A percentile compares a stretch with the other conserved stretches of the same genome.
These are phyloP conservation scores for Fagopyrum esculentum DNA, from an alignment of 148 eudicot species.

Conservation along the genomic window DNA sequence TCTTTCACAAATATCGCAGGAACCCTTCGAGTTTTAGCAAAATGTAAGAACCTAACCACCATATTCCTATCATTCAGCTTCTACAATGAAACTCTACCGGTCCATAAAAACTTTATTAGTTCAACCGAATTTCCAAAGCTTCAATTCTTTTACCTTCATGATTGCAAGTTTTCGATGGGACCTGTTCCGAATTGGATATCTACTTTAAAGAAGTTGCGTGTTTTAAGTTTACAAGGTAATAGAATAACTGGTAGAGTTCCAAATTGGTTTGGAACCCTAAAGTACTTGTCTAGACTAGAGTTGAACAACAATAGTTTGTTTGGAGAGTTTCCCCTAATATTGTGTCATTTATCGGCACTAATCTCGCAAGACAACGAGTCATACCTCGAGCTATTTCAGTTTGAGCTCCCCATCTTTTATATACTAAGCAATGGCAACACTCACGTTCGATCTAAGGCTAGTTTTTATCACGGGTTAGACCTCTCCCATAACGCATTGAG, in stretches of 20 bases:
- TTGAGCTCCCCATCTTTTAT: background rate
- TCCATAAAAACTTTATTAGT: background rate
- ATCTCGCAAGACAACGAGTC: background rate
- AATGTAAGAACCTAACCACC: slow-evolving; percentile 5
- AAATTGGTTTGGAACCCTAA: background rate
- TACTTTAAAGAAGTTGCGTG: background rate
- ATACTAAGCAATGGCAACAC: background rate
- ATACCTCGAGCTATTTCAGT: background rate
- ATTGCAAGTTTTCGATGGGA: background rate
- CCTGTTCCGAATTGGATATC: background rate
- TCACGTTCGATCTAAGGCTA: background rate
- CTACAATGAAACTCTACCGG: background rate
- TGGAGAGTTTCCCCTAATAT: background rate
- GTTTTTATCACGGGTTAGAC: background rate
- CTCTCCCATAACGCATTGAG: background rate
- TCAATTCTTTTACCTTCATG: background rate
- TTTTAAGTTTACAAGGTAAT: background rate
- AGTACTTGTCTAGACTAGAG: background rate
- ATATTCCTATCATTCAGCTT: slow-evolving; percentile 2
- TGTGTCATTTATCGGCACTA: slow-evolving; percentile 4
- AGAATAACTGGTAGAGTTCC: background rate
- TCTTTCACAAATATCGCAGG: background rate
- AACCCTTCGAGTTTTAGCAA: background rate
- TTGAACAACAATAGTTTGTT: background rate
- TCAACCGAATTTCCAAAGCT: background rate